Evolutionary conservation across 192 early-diverging fungal species (phyloP).

Genomic region (Rhizophlyctis rosea): DNA sequence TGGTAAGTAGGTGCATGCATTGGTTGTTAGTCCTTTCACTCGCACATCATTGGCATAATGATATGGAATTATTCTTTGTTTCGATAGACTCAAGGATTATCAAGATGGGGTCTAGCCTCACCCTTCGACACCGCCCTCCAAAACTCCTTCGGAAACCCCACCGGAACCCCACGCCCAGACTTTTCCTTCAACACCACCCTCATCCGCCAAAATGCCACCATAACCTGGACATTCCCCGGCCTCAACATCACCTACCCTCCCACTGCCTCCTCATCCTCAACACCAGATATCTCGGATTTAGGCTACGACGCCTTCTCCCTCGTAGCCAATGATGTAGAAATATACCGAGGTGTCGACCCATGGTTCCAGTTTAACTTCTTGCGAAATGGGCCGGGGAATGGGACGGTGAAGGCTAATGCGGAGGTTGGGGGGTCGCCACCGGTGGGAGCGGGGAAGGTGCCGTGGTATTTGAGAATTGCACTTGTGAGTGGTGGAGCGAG

Average conservation of each 20-base stretch:
- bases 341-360: conserved; percentile 27
- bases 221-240: conserved; percentile 7
- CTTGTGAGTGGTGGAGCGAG: conserved; percentile 19
- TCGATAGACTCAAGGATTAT: conserved; percentile 26
- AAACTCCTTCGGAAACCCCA: conserved; percentile 14
- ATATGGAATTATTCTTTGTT: conserved; percentile 13
- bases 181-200: conserved; percentile 7
- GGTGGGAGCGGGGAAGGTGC: background rate
- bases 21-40: conserved; percentile 14
- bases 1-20: background rate
- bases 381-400: too few species aligned
- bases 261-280: background rate
- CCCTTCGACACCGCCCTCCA: conserved; percentile 38
- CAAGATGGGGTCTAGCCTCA: conserved; percentile 29
- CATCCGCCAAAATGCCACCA: conserved; percentile 13
- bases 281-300: too few species aligned
- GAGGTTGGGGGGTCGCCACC: too few species aligned
- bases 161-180: conserved; percentile 8
- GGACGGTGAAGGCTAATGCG: background rate
- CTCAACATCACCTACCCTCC: background rate
- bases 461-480: conserved; percentile 31
- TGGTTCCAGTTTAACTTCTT: conserved; percentile 1
- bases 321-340: conserved; percentile 29
- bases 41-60: conserved; percentile 22
- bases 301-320: conserved; percentile 27